Percentiles rank a stretch among this genome's conserved stretches.
Conservation (phyloP, 768 basidiomycete species). For the Crucibulum laeve region DNA sequence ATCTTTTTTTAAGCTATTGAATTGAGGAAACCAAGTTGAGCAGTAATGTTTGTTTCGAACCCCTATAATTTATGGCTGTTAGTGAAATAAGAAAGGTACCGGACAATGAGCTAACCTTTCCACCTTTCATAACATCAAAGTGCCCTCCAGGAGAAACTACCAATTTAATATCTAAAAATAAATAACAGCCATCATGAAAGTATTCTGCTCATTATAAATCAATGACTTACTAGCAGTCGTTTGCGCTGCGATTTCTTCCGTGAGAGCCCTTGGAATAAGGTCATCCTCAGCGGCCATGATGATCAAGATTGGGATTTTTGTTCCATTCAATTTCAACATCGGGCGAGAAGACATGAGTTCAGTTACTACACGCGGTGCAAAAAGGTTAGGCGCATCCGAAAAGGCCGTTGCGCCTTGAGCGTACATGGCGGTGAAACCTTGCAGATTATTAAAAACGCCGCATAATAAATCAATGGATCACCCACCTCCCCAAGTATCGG, state of each 20-base stretch:
- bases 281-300: background rate
- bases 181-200: background rate
- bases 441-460: background rate
- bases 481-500: slow-evolving; percentile 6
- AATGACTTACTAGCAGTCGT: background rate
- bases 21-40: too few relatives aligned
- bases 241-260: background rate
- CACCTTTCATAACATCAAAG: slow-evolving; percentile 20
- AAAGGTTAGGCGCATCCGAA: background rate
- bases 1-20: too few relatives aligned
- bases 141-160: slow-evolving; percentile 15
- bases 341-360: background rate
- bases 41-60: too few relatives aligned
- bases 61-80: too few relatives aligned
- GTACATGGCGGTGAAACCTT: background rate
- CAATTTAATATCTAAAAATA: slow-evolving; percentile 12
- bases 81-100: background rate
- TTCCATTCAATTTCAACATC: background rate
- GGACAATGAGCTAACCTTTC: slow-evolving; percentile 11
- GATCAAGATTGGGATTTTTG: background rate
- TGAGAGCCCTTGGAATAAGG: background rate
- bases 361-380: background rate
- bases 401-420: background rate
- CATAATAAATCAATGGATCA: background rate
- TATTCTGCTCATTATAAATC: background rate